These are phyloP conservation scores for Cucurbita ficifolia DNA, from an alignment of 306 rosid species.

Conservation along the genomic window DNA sequence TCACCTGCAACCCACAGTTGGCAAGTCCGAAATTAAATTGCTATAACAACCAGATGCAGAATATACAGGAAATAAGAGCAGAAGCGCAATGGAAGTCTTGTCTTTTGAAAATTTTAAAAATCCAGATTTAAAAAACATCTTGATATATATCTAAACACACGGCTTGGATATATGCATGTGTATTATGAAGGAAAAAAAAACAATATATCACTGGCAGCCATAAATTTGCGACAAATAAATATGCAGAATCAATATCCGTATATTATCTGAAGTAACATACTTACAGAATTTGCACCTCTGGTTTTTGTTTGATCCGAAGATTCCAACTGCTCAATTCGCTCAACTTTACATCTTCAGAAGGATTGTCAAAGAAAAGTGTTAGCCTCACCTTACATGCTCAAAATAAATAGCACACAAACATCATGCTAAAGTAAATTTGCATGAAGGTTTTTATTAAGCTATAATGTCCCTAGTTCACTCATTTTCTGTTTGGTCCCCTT, in stretches of 20 bases:
- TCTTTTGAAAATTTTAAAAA: not conserved
- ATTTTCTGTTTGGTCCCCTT: not conserved
- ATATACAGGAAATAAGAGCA: not conserved
- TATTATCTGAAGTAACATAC: conserved; percentile 19
- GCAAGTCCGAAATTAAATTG: not conserved
- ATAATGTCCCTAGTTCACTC: not conserved
- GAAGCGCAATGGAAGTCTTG: not conserved
- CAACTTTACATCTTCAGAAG: conserved; percentile 80
- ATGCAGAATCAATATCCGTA: not conserved
- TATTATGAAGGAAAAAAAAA: conserved; percentile 1
- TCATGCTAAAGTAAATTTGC: not conserved
- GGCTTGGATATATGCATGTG: not conserved
- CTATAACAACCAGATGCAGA: not conserved
- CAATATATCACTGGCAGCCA: not conserved
- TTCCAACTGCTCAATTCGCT: conserved; percentile 86
- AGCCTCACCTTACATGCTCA: not conserved
- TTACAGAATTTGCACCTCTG: conserved; percentile 74
- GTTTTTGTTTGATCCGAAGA: conserved; percentile 72
- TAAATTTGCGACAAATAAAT: not conserved
- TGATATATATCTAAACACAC: not conserved
- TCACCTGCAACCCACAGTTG: conserved; percentile 33
- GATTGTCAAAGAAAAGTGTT: not conserved
- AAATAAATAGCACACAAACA: not conserved
- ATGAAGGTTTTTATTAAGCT: not conserved
- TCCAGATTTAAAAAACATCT: not conserved